Evolutionary conservation across 768 basidiomycete species (phyloP), one percentile per base, ranked within the genome.

Genomic region (Pleurotus pulmonarius): DNA sequence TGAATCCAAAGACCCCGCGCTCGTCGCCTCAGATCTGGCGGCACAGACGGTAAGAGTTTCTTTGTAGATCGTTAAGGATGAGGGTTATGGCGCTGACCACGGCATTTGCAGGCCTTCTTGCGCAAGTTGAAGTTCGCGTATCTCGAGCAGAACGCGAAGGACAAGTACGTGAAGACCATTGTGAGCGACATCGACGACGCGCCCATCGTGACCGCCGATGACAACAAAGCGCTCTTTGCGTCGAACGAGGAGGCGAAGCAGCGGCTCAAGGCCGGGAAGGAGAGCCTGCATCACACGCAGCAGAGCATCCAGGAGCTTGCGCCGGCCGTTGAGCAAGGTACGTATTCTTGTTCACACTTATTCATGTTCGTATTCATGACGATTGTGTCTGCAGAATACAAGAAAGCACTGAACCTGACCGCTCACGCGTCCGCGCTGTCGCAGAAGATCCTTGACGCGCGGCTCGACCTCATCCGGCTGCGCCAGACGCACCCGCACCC

Each of bases 401-500:
- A 73, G 40, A 80, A 78, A 59, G 79, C 85, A 0, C 82, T 80
- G 43, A 68, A 74, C 2, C 69, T 80, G 6, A 79, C 83, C 0
- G 70, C 73, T 20, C 80, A 82, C 59, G 85, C 87, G 1, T 73
- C 83, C 18, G 59, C 75, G 2, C 79, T 92, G 1, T 81, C 88
- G 1, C 83, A 89, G 56, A 81, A 90, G 67, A 92, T 95, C 62
- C 80, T 92, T 57, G 92, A 94, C 65, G 84, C 92, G 37, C 86
- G 90, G 37, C 80, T 94, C 3, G 82, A 87, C 1, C 77, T 95
- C 38, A 86, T 87, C 5, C 83, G 93, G 1, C 83, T 95, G 15
- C 84, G 90, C 16, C 88, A 93, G 61, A 82, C 86, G 2, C 85
- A 95, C 62, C 89, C 91, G 0, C 81, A 85, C 16, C 87, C 93